Evolutionary conservation across 768 basidiomycete species (phyloP).

Genomic region (Dictyophora rubrovolvata): DNA sequence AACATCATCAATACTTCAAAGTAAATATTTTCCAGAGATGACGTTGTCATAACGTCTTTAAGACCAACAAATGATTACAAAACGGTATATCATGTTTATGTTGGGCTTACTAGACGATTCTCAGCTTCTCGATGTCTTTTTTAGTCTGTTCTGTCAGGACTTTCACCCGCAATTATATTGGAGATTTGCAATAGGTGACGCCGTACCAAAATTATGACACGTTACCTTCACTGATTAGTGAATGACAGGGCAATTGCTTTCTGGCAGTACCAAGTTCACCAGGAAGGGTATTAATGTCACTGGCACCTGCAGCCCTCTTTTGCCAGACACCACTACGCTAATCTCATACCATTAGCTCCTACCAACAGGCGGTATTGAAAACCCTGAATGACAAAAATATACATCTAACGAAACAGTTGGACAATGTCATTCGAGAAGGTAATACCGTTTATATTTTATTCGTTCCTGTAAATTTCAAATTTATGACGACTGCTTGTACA

Average conservation of each 20-base stretch:
- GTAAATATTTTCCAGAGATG: constrained; percentile 33
- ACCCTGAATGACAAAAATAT: constrained; percentile 76
- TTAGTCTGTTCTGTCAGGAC: constrained; percentile 77
- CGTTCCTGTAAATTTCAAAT: neutral
- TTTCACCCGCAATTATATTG: constrained; percentile 63
- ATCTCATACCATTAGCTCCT: constrained; percentile 38
- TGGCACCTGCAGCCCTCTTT: constrained; percentile 6
- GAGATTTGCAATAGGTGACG: constrained; percentile 71
- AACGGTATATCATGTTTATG: constrained; percentile 40
- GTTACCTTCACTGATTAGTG: neutral
- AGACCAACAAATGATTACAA: constrained; percentile 88
- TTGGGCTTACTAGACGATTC: too few relatives aligned
- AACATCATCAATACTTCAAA: constrained; percentile 3
- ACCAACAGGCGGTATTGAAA: constrained; percentile 74
- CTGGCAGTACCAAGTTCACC: constrained; percentile 86
- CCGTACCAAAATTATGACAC: neutral
- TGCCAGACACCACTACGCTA: neutral
- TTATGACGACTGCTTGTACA: neutral
- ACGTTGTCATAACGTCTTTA: constrained; percentile 48
- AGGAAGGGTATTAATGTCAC: constrained; percentile 53
- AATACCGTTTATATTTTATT: constrained; percentile 4
- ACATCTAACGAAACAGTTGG: constrained; percentile 75
- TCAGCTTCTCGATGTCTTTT: constrained; percentile 4
- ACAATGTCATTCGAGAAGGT: constrained; percentile 83
- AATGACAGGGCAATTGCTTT: constrained; percentile 65